Evolutionary conservation across 805 yeast species (phyloP).

Genomic region (Pichia occidentalis): DNA sequence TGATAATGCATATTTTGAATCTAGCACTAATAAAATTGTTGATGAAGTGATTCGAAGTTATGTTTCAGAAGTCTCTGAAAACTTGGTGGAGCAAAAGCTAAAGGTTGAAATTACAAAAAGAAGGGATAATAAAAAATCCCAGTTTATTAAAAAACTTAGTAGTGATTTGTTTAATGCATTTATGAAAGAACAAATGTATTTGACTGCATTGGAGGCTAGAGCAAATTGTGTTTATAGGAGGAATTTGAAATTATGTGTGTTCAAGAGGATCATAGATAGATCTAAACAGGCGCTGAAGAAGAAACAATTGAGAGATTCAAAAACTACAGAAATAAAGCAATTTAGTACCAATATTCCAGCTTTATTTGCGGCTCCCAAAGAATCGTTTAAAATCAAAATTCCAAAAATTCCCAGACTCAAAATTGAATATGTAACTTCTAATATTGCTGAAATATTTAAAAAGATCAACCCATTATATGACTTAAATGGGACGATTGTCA

Average conservation of each 20-base stretch:
- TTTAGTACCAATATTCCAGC: constrained; percentile 26
- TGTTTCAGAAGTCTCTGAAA: constrained; percentile 10
- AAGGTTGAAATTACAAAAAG: constrained; percentile 7
- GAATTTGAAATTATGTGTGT: constrained; percentile 26
- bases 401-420: background rate
- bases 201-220: constrained; percentile 34
- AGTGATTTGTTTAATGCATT: constrained; percentile 54
- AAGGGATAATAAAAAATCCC: constrained; percentile 27
- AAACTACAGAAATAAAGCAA: constrained; percentile 32
- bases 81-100: constrained; percentile 1
- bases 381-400: background rate
- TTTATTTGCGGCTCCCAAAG: constrained; percentile 3
- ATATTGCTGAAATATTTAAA: constrained; percentile 2
- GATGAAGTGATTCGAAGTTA: constrained; percentile 25
- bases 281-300: constrained; percentile 24
- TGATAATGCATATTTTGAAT: constrained; percentile 25
- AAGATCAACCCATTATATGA: constrained; percentile 5
- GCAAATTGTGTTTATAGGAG: constrained; percentile 38
- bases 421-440: background rate
- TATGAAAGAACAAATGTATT: constrained; percentile 48
- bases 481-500: constrained; percentile 28
- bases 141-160: constrained; percentile 30
- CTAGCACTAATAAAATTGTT: constrained; percentile 27
- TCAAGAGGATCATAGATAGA: constrained; percentile 29
- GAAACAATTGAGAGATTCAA: constrained; percentile 31